Evolutionary conservation across 2,329 filamentous ascomycete species (phyloP), one percentile per base, ranked within the genome.

Genomic region (Botryosphaeria agaves): DNA sequence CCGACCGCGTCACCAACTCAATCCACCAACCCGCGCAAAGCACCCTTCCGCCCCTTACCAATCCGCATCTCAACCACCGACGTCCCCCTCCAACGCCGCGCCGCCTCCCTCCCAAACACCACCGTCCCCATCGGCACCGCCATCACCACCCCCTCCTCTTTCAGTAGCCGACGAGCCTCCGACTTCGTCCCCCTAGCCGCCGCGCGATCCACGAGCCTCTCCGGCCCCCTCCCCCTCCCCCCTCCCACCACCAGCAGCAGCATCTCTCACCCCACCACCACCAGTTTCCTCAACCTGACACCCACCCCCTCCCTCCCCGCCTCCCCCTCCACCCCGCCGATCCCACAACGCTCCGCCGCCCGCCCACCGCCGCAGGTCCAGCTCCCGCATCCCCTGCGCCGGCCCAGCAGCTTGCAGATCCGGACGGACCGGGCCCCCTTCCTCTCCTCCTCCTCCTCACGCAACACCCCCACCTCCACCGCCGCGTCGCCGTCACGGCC

Each of bases 391-490:
- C 34, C 40, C 5, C 45, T 60, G 12, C 49, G 51, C 26, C 52
- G 58, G 12, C 58, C 58, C 8, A 47, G 47, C 11, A 61, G 55
- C 18, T 49, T 63, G 19, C 58, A 61, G 36, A 51, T 61, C 26
- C 50, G 55, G 17, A 46, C 56, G 7, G 46, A 53, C 26, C 51
- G 44, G 11, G 56, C 57, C 2, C 56, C 58, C 3, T 61, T 61
- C 38, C 46, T 61, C 5, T 51, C 52, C 17, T 47, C 50, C 1
- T 38, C 47, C n/a, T n/a, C n/a, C n/a, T n/a, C n/a, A n/a, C n/a
- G n/a, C n/a, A n/a, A n/a, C n/a, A n/a, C n/a, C n/a, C n/a, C n/a
- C n/a, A n/a, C n/a, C n/a, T n/a, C n/a, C n/a, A n/a, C n/a, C n/a
- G n/a, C n/a, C n/a, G n/a, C n/a, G n/a, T n/a, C n/a, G n/a, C n/a